Conservation (phyloP, 495 filamentous ascomycete genomes). For the Sordaria brevicollis region DNA sequence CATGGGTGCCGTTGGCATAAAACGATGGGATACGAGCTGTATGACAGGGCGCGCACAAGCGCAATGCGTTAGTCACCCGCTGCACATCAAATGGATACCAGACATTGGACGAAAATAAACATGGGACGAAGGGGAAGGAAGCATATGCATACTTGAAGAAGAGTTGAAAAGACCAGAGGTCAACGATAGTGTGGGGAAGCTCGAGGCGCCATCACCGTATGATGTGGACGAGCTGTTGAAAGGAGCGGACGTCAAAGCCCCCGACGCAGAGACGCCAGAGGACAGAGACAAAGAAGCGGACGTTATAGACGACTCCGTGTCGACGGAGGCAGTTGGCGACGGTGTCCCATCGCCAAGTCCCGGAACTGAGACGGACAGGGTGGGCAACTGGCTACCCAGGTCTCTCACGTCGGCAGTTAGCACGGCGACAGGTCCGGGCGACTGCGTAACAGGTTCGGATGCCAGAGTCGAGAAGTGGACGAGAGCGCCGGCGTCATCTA, state of each 20-base stretch:
- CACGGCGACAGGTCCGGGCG: slow-evolving; percentile 7
- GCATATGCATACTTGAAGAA: slow-evolving; percentile 26
- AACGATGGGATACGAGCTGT: slow-evolving; percentile 24
- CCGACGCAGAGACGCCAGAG: slow-evolving; percentile 3
- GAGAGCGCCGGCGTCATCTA: slow-evolving; percentile 35
- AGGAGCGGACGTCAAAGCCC: slow-evolving; percentile 39
- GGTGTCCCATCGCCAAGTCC: slow-evolving; percentile 16
- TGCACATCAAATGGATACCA: neutral
- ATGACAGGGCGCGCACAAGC: neutral
- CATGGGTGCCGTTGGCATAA: slow-evolving; percentile 28
- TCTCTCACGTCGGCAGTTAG: slow-evolving; percentile 10
- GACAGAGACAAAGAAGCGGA: slow-evolving; percentile 8
- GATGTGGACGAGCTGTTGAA: slow-evolving; percentile 26
- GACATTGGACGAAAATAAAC: neutral
- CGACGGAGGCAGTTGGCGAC: slow-evolving; percentile 12
- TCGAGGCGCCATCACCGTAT: neutral
- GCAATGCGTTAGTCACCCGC: slow-evolving; percentile 5
- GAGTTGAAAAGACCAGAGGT: slow-evolving; percentile 27
- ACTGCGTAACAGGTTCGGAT: slow-evolving; percentile 10
- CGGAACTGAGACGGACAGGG: slow-evolving; percentile 11
- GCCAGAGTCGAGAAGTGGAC: slow-evolving; percentile 26
- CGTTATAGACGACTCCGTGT: slow-evolving; percentile 4
- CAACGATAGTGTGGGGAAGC: slow-evolving; percentile 30
- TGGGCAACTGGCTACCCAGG: slow-evolving; percentile 14
- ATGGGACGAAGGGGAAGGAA: neutral